Base-by-base conservation (phyloP, 2,329 filamentous ascomycete genomes). In the Paecilomyces fulvus region DNA sequence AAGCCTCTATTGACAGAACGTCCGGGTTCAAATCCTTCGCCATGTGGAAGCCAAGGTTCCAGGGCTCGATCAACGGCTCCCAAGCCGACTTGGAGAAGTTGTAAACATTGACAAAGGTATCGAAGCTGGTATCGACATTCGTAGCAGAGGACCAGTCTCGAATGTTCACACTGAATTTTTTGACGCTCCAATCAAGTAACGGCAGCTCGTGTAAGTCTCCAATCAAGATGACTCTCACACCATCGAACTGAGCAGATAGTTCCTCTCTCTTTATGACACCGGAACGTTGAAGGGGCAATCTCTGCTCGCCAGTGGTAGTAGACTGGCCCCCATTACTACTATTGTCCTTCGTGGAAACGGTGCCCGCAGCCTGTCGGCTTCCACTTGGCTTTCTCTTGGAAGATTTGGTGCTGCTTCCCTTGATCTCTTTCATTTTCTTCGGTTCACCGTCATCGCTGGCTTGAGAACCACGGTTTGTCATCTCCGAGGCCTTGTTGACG, bases 61-160 rank as follows among this genome's bases (percentile, higher is more conserved):
- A 99, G 7, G 95, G 95, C 70, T 99, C 94, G 25, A 99, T 84
- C 31, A 99, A 76, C 2, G 94, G 94, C 71, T 99, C 94, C 94
- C 94, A 99, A 3, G 91, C 90, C 0, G 94, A 99, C 71, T 99
- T 99, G 12, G 94, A 94, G 74, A 99, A 99, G 73, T 99, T 99
- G 79, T 96, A 99, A 25, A 99, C 87, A 66, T 97, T 99, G 64
- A 95, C 83, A 72, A 96, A 96, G 61, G 92, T 90, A 60, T 96
- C 90, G 51, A 99, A 86, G n/a, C 84, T 88, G 0, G 90, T 89
- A 67, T 96, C 90, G 0, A 90, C 92, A 65, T 86, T 91, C 71
- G 99, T 80, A 21, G 86, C 87, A 4, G 86, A 87, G 1, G 92
- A 92, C 94, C 94, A 99, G 68, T 99, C 90, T 62, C 88, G 85